A percentile compares a stretch with the other conserved stretches of the same genome.
phyloP scores from a whole-genome alignment of 2,329 filamentous ascomycete species.

The Helotiales sp. region DNA sequence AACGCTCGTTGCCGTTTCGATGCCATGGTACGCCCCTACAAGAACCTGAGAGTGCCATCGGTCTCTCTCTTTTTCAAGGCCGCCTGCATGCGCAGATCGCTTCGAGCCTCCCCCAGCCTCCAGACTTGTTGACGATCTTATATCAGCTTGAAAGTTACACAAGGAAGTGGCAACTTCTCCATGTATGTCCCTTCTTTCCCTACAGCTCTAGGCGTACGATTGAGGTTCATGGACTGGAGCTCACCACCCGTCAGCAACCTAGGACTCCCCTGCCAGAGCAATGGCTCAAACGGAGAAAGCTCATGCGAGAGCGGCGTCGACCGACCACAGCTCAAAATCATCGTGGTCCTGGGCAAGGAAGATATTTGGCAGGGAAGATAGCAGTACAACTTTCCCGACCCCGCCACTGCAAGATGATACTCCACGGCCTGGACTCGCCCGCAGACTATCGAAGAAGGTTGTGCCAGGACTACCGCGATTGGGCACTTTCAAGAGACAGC shows the following conservation, averaged over 20 bases:
- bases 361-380: slow-evolving; percentile 33
- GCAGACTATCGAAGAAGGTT: slow-evolving; percentile 52
- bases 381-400: slow-evolving; percentile 14
- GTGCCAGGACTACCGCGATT: slow-evolving; percentile 75
- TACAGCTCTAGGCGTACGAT: slow-evolving; percentile 1
- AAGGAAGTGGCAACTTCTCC: slow-evolving; percentile 8
- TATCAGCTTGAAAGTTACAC: slow-evolving; percentile 8
- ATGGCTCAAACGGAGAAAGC: slow-evolving; percentile 32
- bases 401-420: slow-evolving; percentile 21
- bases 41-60: slow-evolving; percentile 28
- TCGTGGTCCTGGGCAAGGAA: slow-evolving; percentile 33
- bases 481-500: slow-evolving; percentile 79
- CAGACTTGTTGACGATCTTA: slow-evolving; percentile 20
- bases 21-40: slow-evolving; percentile 32
- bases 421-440: slow-evolving; percentile 28
- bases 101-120: slow-evolving; percentile 18
- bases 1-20: slow-evolving; percentile 13
- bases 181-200: slow-evolving; percentile 16
- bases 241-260: slow-evolving; percentile 22
- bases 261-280: slow-evolving; percentile 24
- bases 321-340: slow-evolving; percentile 29
- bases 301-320: slow-evolving; percentile 28
- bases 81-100: slow-evolving; percentile 25
- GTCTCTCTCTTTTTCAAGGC: slow-evolving; percentile 24
- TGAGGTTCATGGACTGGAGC: slow-evolving; percentile 13